A percentile compares a stretch with the other conserved stretches of the same genome.
Conservation (phyloP, 768 basidiomycete species). For the Hericium alpestre region DNA sequence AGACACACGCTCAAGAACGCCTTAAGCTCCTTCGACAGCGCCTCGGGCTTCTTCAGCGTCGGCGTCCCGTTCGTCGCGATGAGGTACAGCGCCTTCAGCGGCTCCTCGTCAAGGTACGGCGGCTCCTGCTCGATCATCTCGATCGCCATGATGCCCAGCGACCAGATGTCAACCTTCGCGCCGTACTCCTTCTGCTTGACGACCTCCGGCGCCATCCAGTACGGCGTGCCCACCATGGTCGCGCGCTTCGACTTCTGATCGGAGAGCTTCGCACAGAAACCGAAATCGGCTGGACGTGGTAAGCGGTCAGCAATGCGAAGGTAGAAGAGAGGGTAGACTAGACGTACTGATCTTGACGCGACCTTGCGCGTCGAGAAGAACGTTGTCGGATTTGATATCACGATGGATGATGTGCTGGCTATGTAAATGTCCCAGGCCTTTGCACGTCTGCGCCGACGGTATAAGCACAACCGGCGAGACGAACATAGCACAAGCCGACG, state of each 20-base stretch:
- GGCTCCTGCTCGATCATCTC: constrained; percentile 99
- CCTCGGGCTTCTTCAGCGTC: constrained; percentile 92
- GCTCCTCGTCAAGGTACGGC: constrained; percentile 91
- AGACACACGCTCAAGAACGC: constrained; percentile 95
- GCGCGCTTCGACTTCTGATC: constrained; percentile 95
- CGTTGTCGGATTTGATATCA: constrained; percentile 95
- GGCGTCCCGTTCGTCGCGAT: constrained; percentile 99
- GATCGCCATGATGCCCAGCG: constrained; percentile 95
- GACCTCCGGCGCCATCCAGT: constrained; percentile 99
- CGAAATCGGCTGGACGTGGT: constrained; percentile 69
- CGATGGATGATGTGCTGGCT: constrained; percentile 92
- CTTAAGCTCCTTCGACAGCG: constrained; percentile 85
- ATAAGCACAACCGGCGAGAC: background rate
- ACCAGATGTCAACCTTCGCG: constrained; percentile 95
- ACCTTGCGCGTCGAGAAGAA: constrained; percentile 84
- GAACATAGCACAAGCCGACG: constrained; percentile 16
- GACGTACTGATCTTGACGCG: constrained; percentile 93
- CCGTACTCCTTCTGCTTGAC: constrained; percentile 97
- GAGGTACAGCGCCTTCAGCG: constrained; percentile 85
- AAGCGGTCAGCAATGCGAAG: background rate
- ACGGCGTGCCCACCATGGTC: constrained; percentile 97
- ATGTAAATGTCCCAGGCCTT: constrained; percentile 86
- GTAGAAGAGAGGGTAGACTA: background rate
- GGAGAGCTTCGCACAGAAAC: constrained; percentile 92
- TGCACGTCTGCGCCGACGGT: constrained; percentile 62